Percentiles rank a stretch among this genome's conserved stretches.
phyloP scores from a whole-genome alignment of 1,284 basidiomycete genomes.

The Trichosporon faecale region DNA sequence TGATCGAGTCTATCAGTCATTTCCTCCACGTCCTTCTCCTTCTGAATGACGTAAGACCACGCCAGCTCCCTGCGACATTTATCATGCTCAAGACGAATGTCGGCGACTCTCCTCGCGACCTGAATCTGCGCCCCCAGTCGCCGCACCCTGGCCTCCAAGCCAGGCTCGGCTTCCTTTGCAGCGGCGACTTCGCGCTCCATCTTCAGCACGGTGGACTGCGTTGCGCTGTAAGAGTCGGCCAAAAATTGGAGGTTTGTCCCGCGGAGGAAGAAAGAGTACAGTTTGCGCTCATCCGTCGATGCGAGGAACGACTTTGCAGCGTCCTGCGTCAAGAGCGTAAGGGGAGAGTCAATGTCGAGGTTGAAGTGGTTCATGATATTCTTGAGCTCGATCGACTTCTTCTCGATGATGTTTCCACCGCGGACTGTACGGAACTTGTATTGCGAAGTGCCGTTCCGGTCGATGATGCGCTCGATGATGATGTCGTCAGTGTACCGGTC shows the following conservation, averaged over 20 bases:
- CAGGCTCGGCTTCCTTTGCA: constrained; percentile 28
- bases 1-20: constrained; percentile 2
- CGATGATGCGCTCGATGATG: constrained; percentile 76
- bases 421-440: constrained; percentile 78
- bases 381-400: constrained; percentile 79
- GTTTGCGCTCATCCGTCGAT: constrained; percentile 75
- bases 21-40: constrained; percentile 55
- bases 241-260: constrained; percentile 91
- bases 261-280: constrained; percentile 93
- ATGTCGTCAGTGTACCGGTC: constrained; percentile 81
- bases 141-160: constrained; percentile 25
- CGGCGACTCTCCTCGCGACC: constrained; percentile 60
- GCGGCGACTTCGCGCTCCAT: constrained; percentile 28
- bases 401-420: constrained; percentile 66
- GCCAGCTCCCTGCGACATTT: constrained; percentile 63
- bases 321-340: constrained; percentile 92
- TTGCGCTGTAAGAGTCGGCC: constrained; percentile 76
- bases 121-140: constrained; percentile 57
- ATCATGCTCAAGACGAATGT: constrained; percentile 39
- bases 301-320: constrained; percentile 79
- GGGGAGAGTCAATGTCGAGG: constrained; percentile 88
- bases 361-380: constrained; percentile 90
- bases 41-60: constrained; percentile 80
- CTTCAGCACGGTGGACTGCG: constrained; percentile 53
- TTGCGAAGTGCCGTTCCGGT: constrained; percentile 65